Conservation (phyloP, 179 eudicot species). For the Patellifolia procumbens region DNA sequence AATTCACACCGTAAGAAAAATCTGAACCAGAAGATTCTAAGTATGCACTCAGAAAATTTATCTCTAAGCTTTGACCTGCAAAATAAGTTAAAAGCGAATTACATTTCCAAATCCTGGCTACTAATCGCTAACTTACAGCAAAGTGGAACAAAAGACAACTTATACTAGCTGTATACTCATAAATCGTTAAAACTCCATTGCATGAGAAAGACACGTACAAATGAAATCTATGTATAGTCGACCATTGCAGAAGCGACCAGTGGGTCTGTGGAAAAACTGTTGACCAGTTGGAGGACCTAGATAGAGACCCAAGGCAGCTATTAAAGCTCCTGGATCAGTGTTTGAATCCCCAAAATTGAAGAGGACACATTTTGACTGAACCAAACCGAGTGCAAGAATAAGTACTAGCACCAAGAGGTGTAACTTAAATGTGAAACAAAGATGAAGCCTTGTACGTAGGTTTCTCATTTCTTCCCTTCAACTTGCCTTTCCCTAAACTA, state of each 20-base stretch:
- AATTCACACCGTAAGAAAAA: slow-evolving; percentile 35
- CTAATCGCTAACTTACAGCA: neutral
- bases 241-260: slow-evolving; percentile 39
- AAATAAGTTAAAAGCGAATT: neutral
- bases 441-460: neutral
- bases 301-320: slow-evolving; percentile 35
- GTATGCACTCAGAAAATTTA: slow-evolving; percentile 29
- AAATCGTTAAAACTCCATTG: neutral
- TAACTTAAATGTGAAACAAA: neutral
- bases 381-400: slow-evolving; percentile 10
- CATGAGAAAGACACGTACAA: slow-evolving; percentile 6
- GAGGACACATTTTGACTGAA: slow-evolving; percentile 31
- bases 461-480: slow-evolving; percentile 13
- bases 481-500: neutral
- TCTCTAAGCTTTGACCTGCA: slow-evolving; percentile 36
- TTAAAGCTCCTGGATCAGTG: slow-evolving; percentile 34
- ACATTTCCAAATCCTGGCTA: neutral
- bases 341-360: slow-evolving; percentile 41
- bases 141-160: neutral
- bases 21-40: slow-evolving; percentile 37
- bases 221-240: slow-evolving; percentile 41
- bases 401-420: slow-evolving; percentile 1
- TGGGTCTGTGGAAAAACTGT: slow-evolving; percentile 35
- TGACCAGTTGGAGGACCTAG: slow-evolving; percentile 40
- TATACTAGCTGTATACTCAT: neutral